Evolutionary conservation across 176 grass and related monocot species (phyloP), one percentile per base, ranked within the genome.

Genomic region (Areca catechu): DNA sequence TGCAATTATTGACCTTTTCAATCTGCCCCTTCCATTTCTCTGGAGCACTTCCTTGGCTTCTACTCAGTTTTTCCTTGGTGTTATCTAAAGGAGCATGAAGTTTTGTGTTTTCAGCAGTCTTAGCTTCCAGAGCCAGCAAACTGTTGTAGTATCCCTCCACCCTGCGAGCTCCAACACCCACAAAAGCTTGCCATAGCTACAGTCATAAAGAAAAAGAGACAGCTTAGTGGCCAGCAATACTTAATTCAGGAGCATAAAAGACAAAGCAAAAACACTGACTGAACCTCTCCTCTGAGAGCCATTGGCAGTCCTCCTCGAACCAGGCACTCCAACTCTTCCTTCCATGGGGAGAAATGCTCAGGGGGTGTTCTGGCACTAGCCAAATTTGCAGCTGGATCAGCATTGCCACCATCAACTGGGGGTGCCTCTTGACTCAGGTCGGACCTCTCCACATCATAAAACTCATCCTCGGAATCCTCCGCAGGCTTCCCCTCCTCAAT

Each of bases 141-240:
- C 67, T 69, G 63, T 85, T 63, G 17, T 98, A 98, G 63, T 98
- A 98, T 37, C 88, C 88, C 71, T 92, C 83, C 48, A 85, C 34
- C 49, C 94, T 80, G 72, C 84, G 88, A 81, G 79, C 79, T 76
- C 94, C 84, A 57, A 90, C 80, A 80, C 88, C 88, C 68, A 85
- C 74, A 89, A 98, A 98, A 48, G 94, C 88, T 98, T 98, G 94
- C 94, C 94, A 98, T 52, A 98, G 73, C 94, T 98, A 67, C 37
- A 73, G 58, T 28, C 18, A 51, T 48, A 53, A 20, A 70, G 64
- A 54, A 69, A 30, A 56, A 52, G 34, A 43, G 9, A 43, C 6
- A 43, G 34, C 9, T 43, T 43, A 43, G 34, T 12, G 34, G 10
- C 9, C 34, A 43, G 3, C 34, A 43, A 43, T 10, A 14, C 34